Conservation (phyloP, 129 eudicot genomes). For the Tagetes erecta region DNA sequence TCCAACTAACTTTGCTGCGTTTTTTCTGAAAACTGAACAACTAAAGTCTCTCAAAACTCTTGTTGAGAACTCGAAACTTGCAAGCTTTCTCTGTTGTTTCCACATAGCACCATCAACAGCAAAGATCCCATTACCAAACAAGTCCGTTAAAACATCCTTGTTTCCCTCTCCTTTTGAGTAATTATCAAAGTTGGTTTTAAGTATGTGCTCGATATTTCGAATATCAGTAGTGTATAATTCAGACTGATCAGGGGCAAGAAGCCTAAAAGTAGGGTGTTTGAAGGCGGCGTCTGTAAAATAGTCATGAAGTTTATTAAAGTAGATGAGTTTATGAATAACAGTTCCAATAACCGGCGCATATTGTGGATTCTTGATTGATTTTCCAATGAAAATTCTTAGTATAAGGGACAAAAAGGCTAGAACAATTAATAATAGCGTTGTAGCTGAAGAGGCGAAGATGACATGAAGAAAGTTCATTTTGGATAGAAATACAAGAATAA, state of each 20-base stretch:
- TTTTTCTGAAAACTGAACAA: slow-evolving; percentile 44
- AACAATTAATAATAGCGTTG: slow-evolving; percentile 32
- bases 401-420: slow-evolving; percentile 31
- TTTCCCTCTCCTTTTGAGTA: slow-evolving; percentile 56
- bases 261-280: slow-evolving; percentile 55
- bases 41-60: slow-evolving; percentile 20
- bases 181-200: slow-evolving; percentile 57
- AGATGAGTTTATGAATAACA: slow-evolving; percentile 46
- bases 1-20: slow-evolving; percentile 48
- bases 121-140: slow-evolving; percentile 73
- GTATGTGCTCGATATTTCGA: slow-evolving; percentile 61
- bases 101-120: slow-evolving; percentile 59
- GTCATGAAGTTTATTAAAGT: slow-evolving; percentile 55
- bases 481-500: slow-evolving; percentile 21
- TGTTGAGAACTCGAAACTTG: slow-evolving; percentile 74
- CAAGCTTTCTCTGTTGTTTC: slow-evolving; percentile 38
- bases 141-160: slow-evolving; percentile 44
- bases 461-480: slow-evolving; percentile 40
- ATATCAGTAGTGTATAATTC: slow-evolving; percentile 61
- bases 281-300: slow-evolving; percentile 45
- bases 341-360: slow-evolving; percentile 67
- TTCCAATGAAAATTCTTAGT: slow-evolving; percentile 41
- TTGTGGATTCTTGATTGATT: slow-evolving; percentile 38
- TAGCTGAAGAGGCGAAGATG: slow-evolving; percentile 36
- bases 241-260: slow-evolving; percentile 52